These are phyloP conservation scores for Geosmithia flava DNA, from an alignment of 2,329 filamentous ascomycete species.

Conservation along the genomic window DNA sequence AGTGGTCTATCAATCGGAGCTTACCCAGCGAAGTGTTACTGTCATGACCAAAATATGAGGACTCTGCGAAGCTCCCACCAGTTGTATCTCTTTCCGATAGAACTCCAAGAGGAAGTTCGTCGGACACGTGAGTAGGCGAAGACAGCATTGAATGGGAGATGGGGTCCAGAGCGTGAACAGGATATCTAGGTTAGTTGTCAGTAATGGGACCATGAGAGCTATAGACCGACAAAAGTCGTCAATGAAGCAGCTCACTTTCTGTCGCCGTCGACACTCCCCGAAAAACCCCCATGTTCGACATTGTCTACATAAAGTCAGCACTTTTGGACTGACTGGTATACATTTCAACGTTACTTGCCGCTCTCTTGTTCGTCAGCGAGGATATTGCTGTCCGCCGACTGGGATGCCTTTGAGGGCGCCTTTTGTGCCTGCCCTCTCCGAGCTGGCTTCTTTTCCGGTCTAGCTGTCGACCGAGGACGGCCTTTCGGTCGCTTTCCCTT, in stretches of 20 bases:
- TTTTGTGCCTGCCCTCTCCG: not conserved
- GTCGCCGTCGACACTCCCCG: not conserved
- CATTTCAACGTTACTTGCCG: not conserved
- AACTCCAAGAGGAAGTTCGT: not conserved
- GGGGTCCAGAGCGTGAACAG: constrained; percentile 21
- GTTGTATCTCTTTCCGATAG: not conserved
- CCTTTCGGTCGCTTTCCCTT: not conserved
- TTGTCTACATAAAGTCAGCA: not conserved
- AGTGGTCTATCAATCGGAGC: not conserved
- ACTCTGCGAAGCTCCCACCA: not conserved
- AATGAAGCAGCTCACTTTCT: not conserved
- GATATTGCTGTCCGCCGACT: not conserved
- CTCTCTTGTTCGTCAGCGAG: not conserved
- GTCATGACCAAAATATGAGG: not conserved
- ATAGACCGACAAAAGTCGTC: no score
- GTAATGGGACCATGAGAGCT: not conserved
- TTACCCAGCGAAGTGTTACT: not conserved
- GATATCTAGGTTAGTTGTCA: not conserved
- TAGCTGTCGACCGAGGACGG: not conserved
- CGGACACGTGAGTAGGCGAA: constrained; percentile 17
- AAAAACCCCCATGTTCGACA: constrained; percentile 1
- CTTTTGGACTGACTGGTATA: not conserved
- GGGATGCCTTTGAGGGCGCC: not conserved
- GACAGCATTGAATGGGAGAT: constrained; percentile 23
- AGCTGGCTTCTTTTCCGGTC: not conserved